Evolutionary conservation across 192 early-diverging fungal species (phyloP), one percentile per base, ranked within the genome.

Genomic region (Blastocladiella britannica): DNA sequence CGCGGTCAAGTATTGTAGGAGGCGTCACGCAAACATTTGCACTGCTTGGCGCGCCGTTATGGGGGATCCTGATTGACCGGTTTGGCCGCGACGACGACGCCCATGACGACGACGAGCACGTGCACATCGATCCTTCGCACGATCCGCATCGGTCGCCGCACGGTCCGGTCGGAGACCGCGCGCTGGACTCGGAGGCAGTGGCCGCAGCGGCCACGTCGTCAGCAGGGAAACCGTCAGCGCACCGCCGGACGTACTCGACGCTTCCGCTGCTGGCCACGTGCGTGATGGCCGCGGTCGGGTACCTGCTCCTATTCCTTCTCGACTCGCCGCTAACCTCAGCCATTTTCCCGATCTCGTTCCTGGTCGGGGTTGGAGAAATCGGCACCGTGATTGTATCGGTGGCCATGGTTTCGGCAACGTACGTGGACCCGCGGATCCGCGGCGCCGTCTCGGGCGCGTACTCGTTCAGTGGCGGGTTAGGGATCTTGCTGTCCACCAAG

Each of bases 331-430:
- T 9, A 72, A 69, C 9, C 12, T 75, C 18, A 55, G 79, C 31
- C 76, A 75, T 8, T 62, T 67, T 1, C 43, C 69, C 18, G 76
- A 78, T 0, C 81, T 76, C 52, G 31, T 76, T 4, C 57, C 71
- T 25, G 37, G 37, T 47, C 15, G 37, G 37, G 37, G 12, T 47
- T 20, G 81, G 58, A 60, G 76, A 79, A 73, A 75, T 82, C 55
- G 84, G 82, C 53, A 72, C 84, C 65, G 75, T 87, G 26, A 69
- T 84, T 37, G 64, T 74, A 3, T 78, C 76, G 5, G 72, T 87
- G 54, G 63, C 78, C 0, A 63, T 87, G 25, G 74, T 83, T 28
- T 75, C 76, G 26, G 73, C 69, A 6, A 54, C 61, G 22, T 62
- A 67, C 29, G 65, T 84, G 0, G 67, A 76, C 1, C 52, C 52